phyloP scores from a whole-genome alignment of 169 alveolate species.

The Sarcocystis neurona region DNA sequence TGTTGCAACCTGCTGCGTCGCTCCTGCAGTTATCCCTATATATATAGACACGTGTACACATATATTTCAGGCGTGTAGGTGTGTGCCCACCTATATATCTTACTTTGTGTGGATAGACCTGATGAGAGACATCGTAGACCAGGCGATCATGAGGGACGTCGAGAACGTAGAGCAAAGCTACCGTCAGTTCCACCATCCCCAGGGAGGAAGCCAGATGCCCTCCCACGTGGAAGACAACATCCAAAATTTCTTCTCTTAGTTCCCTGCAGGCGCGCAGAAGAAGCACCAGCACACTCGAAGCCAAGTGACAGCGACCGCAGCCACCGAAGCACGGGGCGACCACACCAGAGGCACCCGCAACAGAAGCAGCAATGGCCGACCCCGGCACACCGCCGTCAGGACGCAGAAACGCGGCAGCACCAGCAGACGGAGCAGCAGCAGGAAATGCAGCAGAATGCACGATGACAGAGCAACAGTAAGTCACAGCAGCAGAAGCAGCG shows the following conservation, averaged over 20 bases:
- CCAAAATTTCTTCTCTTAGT: slow-evolving; percentile 24
- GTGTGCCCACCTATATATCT: neutral
- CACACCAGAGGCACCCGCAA: neutral
- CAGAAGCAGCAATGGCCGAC: neutral
- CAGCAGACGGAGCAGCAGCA: neutral
- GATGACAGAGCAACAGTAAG: no score
- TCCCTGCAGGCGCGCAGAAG: slow-evolving; percentile 34
- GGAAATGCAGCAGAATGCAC: no score
- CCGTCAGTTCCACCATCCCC: slow-evolving; percentile 84
- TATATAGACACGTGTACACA: no score
- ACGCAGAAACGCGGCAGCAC: neutral
- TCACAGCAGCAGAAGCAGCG: no score
- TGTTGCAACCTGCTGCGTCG: neutral
- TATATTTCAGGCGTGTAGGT: neutral
- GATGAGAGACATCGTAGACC: slow-evolving; percentile 86
- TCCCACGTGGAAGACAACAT: slow-evolving; percentile 68
- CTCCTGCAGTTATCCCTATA: no score
- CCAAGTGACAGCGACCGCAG: neutral
- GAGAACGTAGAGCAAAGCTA: slow-evolving; percentile 79
- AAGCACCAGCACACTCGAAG: neutral
- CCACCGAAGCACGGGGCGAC: neutral
- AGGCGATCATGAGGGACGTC: slow-evolving; percentile 82
- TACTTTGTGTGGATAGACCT: slow-evolving; percentile 73
- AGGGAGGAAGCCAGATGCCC: slow-evolving; percentile 85
- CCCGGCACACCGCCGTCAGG: neutral